Base-by-base conservation (phyloP, 73 alveolate genomes). In the Paramecium octaurelia region DNA sequence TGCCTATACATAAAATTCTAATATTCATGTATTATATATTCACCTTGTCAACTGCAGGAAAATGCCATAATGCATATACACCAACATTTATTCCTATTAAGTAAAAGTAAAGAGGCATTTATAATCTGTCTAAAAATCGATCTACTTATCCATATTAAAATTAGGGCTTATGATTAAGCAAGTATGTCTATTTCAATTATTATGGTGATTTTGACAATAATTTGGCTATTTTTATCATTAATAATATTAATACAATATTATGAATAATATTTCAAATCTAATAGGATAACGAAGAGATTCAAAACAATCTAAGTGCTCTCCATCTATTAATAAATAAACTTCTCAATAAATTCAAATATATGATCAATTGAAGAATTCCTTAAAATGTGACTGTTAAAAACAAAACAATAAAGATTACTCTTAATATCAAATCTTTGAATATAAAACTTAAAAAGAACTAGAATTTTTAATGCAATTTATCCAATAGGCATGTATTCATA, bases 41-140 rank as follows among this genome's bases (percentile, higher is more conserved):
- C 12, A 75, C 88, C 27, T 64, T 64, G 12, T 75, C 88, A n/a
- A 75, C 60, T 34, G 68, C 88, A 43, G 76, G 70, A 35, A 80
- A 31, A 44, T 80, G 91, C 91, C 91, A 80, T 80, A 80, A 80
- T 31, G 76, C 91, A 80, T 42, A 80, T 20, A 80, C 75, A 20
- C 91, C 91, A 11, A 80, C 91, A 80, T 80, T 80, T 46, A 48
- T 31, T 44, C 76, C 91, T 14, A 80, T 80, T 12, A 80, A 27
- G 38, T 80, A 80, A 46, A 44, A 80, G 73, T 80, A 80, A 7
- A 80, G 24, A 18, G 91, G 91, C 50, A 31, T 44, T 27, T 42
- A 35, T 44, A 80, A 27, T 44, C 91, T 40, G 18, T 80, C 73
- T 3, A 80, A 64, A 21, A 44, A 43, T 80, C 34, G 20, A 80